These are phyloP conservation scores for Amanita pallidorosea DNA, from an alignment of 768 basidiomycete genomes.

Conservation along the genomic window DNA sequence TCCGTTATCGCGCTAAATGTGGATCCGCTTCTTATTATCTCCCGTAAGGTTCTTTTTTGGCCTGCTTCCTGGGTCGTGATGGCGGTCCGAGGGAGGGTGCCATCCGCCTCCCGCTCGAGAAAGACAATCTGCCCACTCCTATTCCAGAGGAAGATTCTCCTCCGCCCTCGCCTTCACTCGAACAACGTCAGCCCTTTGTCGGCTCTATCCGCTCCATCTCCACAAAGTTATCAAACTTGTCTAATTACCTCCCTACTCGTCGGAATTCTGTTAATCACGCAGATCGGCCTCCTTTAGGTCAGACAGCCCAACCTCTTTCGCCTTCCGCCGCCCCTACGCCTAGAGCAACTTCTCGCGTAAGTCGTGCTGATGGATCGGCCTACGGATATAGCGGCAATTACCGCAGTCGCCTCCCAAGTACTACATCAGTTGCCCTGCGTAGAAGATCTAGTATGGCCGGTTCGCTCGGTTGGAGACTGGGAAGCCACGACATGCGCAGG, in stretches of 20 bases:
- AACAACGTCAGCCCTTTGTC: conserved; percentile 27
- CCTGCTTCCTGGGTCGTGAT: conserved; percentile 83
- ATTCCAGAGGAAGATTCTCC: conserved; percentile 58
- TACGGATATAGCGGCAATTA: conserved; percentile 63
- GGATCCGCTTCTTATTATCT: conserved; percentile 1
- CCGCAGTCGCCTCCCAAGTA: conserved; percentile 45
- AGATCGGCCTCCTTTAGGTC: conserved; percentile 18
- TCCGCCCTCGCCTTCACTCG: conserved; percentile 35
- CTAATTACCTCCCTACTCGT: conserved; percentile 47
- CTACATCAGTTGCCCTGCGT: conserved; percentile 23
- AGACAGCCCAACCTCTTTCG: conserved; percentile 36
- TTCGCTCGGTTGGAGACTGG: conserved; percentile 39
- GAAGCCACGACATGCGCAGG: conserved; percentile 31
- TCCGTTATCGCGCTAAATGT: conserved; percentile 5
- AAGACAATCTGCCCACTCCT: conserved; percentile 33
- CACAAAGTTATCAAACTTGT: conserved; percentile 47
- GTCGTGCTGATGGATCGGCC: conserved; percentile 62
- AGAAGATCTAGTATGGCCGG: conserved; percentile 48
- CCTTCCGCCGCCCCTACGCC: conserved; percentile 27
- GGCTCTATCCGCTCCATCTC: conserved; percentile 40
- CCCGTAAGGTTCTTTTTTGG: conserved; percentile 66
- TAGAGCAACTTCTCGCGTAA: conserved; percentile 43
- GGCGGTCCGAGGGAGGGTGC: conserved; percentile 83
- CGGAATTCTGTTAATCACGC: conserved; percentile 20
- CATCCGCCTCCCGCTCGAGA: conserved; percentile 78